Conservation (phyloP, 2,329 filamentous ascomycete species). For the Fusarium chaquense region DNA sequence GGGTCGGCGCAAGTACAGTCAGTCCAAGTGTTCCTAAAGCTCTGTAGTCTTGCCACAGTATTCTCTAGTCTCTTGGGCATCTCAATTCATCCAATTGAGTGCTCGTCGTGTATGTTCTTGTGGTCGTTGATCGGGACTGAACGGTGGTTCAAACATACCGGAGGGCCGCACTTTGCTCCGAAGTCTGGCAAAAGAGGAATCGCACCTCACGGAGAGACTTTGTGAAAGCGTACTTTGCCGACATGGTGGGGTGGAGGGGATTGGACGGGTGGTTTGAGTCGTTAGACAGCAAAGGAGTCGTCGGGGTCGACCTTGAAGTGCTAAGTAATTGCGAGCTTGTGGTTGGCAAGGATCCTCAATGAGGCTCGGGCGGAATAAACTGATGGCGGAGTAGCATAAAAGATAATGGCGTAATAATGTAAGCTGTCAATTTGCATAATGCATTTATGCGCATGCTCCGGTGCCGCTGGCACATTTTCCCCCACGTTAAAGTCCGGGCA, state of each 20-base stretch:
- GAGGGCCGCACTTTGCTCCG: conserved; percentile 87
- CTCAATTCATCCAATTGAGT: conserved; percentile 32
- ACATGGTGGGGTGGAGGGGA: conserved; percentile 69
- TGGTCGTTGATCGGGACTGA: conserved; percentile 3
- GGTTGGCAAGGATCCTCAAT: conserved; percentile 47
- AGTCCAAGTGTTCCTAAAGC: conserved; percentile 16
- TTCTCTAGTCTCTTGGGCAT: not conserved
- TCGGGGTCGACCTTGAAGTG: conserved; percentile 34
- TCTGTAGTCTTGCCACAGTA: not conserved
- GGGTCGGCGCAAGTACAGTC: conserved; percentile 27
- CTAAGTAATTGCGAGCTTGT: conserved; percentile 48
- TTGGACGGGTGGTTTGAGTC: conserved; percentile 5
- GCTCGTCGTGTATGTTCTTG: conserved; percentile 5
- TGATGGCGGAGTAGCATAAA: conserved; percentile 36
- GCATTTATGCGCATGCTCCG: conserved; percentile 30
- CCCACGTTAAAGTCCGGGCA: conserved; percentile 19
- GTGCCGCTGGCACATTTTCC: conserved; percentile 27
- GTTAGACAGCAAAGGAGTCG: conserved; percentile 10
- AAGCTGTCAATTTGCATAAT: not conserved
- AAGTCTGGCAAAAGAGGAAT: conserved; percentile 97
- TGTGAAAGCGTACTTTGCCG: conserved; percentile 91
- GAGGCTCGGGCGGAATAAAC: conserved; percentile 44
- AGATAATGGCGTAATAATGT: conserved; percentile 8
- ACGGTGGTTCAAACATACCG: conserved; percentile 69
- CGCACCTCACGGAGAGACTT: conserved; percentile 93